Percentiles rank a stretch among this genome's conserved stretches.
phyloP scores from a whole-genome alignment of 2,329 filamentous ascomycete genomes.

The Ophiostoma triangulosporum region DNA sequence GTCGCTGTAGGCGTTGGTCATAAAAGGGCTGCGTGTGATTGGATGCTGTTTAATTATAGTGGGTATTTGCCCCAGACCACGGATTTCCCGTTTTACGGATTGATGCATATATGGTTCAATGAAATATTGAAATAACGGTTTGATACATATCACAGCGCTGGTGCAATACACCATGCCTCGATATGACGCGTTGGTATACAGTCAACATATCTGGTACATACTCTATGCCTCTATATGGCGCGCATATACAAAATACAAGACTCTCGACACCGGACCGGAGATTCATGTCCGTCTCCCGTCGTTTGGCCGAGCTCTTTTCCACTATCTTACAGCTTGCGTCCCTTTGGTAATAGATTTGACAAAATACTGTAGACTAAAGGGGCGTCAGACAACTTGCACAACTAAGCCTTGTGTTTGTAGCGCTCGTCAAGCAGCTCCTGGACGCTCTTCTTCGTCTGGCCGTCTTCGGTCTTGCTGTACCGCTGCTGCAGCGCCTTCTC shows the following conservation, averaged over 20 bases:
- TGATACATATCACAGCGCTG: too few relatives aligned
- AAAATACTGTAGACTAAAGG: too few relatives aligned
- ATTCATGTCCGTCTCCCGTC: background rate
- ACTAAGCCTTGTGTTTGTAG: slow-evolving; percentile 27
- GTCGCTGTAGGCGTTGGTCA: slow-evolving; percentile 13
- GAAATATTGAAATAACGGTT: background rate
- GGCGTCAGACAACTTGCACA: too few relatives aligned
- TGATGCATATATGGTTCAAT: slow-evolving; percentile 18
- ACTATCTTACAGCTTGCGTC: too few relatives aligned
- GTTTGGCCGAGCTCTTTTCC: background rate
- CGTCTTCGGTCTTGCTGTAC: slow-evolving; percentile 30
- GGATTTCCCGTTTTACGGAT: background rate
- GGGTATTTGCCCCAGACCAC: slow-evolving; percentile 1
- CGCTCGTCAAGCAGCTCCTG: slow-evolving; percentile 41
- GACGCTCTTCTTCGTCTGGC: slow-evolving; percentile 31
- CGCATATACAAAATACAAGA: slow-evolving; percentile 3
- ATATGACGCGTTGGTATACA: too few relatives aligned
- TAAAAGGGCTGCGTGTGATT: slow-evolving; percentile 13
- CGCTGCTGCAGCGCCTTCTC: slow-evolving; percentile 39
- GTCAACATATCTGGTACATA: too few relatives aligned
- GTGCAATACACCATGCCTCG: too few relatives aligned
- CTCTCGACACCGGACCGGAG: too few relatives aligned
- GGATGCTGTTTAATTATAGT: slow-evolving; percentile 2
- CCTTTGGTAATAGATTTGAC: too few relatives aligned
- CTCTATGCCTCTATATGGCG: background rate